Evolutionary conservation across 2,329 filamentous ascomycete species (phyloP), one percentile per base, ranked within the genome.

Genomic region (Scedosporium boydii): DNA sequence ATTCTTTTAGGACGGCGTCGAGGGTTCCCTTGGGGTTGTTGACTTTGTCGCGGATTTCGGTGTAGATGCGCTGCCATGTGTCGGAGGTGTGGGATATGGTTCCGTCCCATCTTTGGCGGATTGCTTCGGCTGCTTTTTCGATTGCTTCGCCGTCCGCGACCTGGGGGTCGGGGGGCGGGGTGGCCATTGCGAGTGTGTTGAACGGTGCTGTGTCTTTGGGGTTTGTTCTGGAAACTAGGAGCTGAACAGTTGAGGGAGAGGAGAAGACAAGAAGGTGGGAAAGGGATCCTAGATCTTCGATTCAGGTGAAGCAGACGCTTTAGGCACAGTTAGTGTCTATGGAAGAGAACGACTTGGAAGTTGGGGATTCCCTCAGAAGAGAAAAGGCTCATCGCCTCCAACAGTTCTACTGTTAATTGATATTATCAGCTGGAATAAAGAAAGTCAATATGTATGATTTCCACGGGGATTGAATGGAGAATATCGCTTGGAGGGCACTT

Each of bases 31-130:
- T 12, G 16, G 12, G 41, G 2, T 59, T 10, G 4, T 63, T 55
- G 34, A 77, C 63, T 4, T 73, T 51, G 1, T 62, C 48, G 1
- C 63, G 63, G 60, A 78, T 78, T 14, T 68, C 65, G 63, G 65
- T 65, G 63, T 61, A 69, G 71, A 69, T 70, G 69, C 6, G n/a
- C 23, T 56, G 18, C 51, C 51, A 56, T 23, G 21, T 12, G 21
- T 4, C 2, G 4, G 51, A 29, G 51, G n/a, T 34, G 18, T 41
- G 41, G 18, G 58, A 29, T 59, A 59, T n/a, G 41, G 23, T 12
- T 26, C 23, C 38, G n/a, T 59, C 12, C 58, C 58, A 48, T 48
- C 58, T 34, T 29, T 26, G 3, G 34, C 10, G 9, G 2, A 38
- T 12, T 12, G 12, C 10, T 23, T 34, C 2, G 29, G 9, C 6